phyloP scores from a whole-genome alignment of 768 basidiomycete species.

The Dendrothele bispora region DNA sequence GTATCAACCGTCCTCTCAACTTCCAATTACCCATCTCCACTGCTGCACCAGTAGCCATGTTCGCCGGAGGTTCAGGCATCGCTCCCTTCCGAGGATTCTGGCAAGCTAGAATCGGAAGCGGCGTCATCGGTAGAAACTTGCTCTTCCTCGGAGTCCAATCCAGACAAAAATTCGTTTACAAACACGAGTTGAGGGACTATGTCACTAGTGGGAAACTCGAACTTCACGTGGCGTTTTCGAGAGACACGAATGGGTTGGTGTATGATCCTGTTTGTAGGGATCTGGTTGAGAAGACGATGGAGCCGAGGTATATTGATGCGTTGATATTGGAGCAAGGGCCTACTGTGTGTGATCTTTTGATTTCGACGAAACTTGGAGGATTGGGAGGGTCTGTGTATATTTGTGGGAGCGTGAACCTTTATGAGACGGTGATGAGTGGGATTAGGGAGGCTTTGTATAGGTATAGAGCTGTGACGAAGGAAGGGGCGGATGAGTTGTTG shows the following conservation, averaged over 20 bases:
- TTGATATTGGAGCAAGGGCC: neutral
- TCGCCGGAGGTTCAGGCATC: conserved; percentile 1
- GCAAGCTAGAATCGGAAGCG: conserved; percentile 2
- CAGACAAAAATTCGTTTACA: conserved; percentile 2
- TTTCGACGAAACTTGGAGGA: conserved; percentile 2
- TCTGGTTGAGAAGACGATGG: conserved; percentile 2
- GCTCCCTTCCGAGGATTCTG: conserved; percentile 3
- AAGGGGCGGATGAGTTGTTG: conserved; percentile 1
- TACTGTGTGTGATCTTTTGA: neutral
- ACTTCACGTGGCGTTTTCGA: neutral
- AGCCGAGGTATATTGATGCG: neutral
- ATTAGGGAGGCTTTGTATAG: neutral
- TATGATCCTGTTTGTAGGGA: neutral
- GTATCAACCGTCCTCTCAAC: neutral
- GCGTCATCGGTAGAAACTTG: conserved; percentile 3
- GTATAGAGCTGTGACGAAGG: conserved; percentile 1
- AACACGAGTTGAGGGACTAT: conserved; percentile 1
- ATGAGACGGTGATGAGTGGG: conserved; percentile 1
- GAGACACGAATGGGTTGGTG: neutral
- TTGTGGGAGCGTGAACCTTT: neutral
- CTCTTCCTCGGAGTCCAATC: conserved; percentile 4
- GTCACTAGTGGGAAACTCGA: conserved; percentile 1
- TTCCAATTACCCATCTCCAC: conserved; percentile 3
- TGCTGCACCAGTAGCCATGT: conserved; percentile 1
- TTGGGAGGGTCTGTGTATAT: neutral